Evolutionary conservation across 495 filamentous ascomycete genomes (phyloP), one percentile per base, ranked within the genome.

Genomic region (Daldinia vernicosa): DNA sequence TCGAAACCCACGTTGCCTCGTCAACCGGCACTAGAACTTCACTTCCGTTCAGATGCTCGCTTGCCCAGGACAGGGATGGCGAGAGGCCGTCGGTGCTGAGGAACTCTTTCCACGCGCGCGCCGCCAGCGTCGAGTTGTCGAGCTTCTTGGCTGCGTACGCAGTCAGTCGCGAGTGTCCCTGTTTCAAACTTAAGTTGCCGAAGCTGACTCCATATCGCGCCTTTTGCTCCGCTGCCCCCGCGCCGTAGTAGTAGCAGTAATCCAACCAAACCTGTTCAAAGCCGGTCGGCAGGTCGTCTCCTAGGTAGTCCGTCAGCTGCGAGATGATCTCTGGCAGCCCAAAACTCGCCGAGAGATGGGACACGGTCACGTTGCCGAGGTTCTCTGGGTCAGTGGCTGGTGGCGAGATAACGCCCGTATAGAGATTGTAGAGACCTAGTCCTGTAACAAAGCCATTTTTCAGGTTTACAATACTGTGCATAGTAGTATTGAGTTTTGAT

Each of bases 371-470:
- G 14, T 68, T 62, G 28, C 81, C 82, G n/a, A 59, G 61, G 55
- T 84, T 85, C 3, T 77, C 40, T 1, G 79, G 77, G 62, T 85
- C 83, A 0, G 72, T 72, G 0, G 79, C 77, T 0, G 83, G 82
- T 26, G 83, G 82, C 0, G 71, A 60, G 33, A 84, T 69, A 4
- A 67, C 76, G 1, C 81, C 79, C n/a, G 77, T 83, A 26, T 74
- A 45, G 28, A 78, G 75, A 40, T 81, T 75, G 71, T 84, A 86
- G 3, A 83, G 74, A 0, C 78, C 84, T 1, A 77, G 70, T 3
- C 82, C 83, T 0, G 83, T 86, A 2, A 84, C 82, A 61, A 86
- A 84, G 6, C 83, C 83, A 55, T 82, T 80, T 43, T 75, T 82
- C 8, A 86, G 68, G 27, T 74, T 74, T 12, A 77, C 77, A 28